Base-by-base conservation (phyloP, 768 basidiomycete species). In the Boletellus sp. region DNA sequence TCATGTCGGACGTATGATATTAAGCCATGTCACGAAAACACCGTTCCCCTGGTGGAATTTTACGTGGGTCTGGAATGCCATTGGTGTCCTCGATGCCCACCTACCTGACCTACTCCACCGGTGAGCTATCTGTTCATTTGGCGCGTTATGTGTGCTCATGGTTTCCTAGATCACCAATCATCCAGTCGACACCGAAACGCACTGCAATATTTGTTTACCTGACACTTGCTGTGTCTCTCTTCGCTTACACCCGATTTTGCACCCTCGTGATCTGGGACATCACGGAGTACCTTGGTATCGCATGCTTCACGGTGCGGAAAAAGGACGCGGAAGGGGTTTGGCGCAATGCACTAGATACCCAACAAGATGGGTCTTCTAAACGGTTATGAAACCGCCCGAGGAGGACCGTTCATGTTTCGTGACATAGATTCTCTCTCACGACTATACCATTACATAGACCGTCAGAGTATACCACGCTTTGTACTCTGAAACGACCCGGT, bases 241-340 rank as follows among this genome's bases (percentile, higher is more conserved):
- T 83, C 60, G 77, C 79, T 36, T 95, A 91, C 59, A 81, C 76
- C 22, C 78, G 86, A 38, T 94, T 94, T 68, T 87, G 85, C 59
- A 76, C 80, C 24, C 72, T 86, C n/a, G 91, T 94, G 48, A 92
- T 94, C 59, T 70, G 68, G 52, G 87, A 94, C 56, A 91, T 97
- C 69, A 95, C 92, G 49, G 81, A 93, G 52, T 87, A 86, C 69
- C 78, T 95, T 53, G 95, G 95, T 12, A 92, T 96, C 59, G 95
- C 92, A 1, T 97, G 93, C 72, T 93, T 96, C 63, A 92, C 89
- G 15, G 93, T 96, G 39, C 76, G 84, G 47, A 94, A 90, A 73
- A 89, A 83, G 77, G 90, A 92, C 56, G 71, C 71, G 33, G 66
- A 77, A 40, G 87, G 87, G 11, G 71, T 76, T 16, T 90, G 87